A percentile compares a stretch with the other conserved stretches of the same genome.
Conservation (phyloP, 2,329 filamentous ascomycete genomes). For the Dactylellina drechsleri region DNA sequence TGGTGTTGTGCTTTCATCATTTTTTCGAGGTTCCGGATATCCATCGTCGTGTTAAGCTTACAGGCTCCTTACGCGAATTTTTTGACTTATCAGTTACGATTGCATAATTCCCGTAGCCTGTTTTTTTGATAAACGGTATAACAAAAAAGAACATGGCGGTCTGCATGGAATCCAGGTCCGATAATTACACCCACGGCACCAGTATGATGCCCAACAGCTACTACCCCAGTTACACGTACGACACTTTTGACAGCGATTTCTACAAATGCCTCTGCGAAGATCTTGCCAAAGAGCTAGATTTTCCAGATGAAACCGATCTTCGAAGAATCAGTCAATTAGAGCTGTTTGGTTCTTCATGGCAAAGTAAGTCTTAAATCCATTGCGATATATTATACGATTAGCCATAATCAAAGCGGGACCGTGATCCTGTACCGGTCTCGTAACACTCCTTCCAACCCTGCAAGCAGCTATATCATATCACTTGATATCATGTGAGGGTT, state of each 20-base stretch:
- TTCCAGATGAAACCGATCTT: slow-evolving; percentile 48
- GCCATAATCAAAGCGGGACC: neutral
- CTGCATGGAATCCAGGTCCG: slow-evolving; percentile 34
- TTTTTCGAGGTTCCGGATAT: slow-evolving; percentile 6
- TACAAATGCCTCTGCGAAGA: slow-evolving; percentile 54
- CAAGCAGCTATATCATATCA: slow-evolving; percentile 24
- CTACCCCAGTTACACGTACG: slow-evolving; percentile 28
- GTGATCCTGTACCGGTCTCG: no score
- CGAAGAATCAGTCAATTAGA: slow-evolving; percentile 53
- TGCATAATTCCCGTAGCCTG: neutral
- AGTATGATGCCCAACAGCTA: slow-evolving; percentile 7
- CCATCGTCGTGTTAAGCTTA: neutral
- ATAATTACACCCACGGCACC: slow-evolving; percentile 18
- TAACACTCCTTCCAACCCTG: no score
- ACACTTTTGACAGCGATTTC: slow-evolving; percentile 49
- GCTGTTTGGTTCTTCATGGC: slow-evolving; percentile 51
- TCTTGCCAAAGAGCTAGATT: slow-evolving; percentile 52
- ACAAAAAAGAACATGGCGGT: slow-evolving; percentile 29
- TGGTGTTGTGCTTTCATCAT: neutral
- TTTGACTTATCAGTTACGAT: slow-evolving; percentile 1
- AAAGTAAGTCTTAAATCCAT: slow-evolving; percentile 41
- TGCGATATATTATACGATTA: neutral
- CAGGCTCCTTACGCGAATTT: neutral
- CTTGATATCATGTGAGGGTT: no score
- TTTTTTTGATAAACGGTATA: no score